Conservation (phyloP, 1,139 yeast species). For the Pichia sp. region DNA sequence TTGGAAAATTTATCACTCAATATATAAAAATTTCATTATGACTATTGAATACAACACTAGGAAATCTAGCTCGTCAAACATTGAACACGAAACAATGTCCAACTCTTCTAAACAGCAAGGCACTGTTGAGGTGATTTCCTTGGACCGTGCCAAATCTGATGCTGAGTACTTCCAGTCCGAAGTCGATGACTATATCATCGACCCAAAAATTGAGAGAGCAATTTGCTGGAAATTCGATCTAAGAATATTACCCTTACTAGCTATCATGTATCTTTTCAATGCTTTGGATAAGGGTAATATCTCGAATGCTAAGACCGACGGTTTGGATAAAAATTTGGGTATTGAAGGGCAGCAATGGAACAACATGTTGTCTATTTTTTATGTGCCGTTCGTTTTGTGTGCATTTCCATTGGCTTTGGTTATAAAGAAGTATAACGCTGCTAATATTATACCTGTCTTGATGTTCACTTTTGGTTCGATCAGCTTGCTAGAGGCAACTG, state of each 20-base stretch:
- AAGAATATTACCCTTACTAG: conserved; percentile 29
- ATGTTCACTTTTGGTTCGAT: conserved; percentile 27
- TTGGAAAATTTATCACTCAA: background rate
- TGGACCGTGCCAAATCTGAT: background rate
- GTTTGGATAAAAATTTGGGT: conserved; percentile 48
- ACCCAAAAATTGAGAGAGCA: conserved; percentile 23
- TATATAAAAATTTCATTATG: background rate
- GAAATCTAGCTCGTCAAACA: background rate
- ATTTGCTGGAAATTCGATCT: conserved; percentile 37
- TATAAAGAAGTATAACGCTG: conserved; percentile 37
- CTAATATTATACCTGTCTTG: conserved; percentile 22
- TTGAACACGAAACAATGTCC: background rate
- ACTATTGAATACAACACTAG: background rate
- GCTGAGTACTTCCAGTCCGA: background rate
- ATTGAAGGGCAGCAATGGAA: conserved; percentile 48
- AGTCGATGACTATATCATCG: background rate
- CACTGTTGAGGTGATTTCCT: background rate
- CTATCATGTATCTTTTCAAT: conserved; percentile 25
- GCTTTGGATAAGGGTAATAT: conserved; percentile 55
- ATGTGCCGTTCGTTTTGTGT: conserved; percentile 51
- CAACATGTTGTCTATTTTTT: conserved; percentile 51
- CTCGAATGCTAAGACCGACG: conserved; percentile 59
- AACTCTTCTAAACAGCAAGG: background rate
- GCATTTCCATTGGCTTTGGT: conserved; percentile 49
- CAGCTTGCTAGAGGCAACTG: conserved; percentile 35